phyloP scores from a whole-genome alignment of 371 early-diverging fungal species.

The Syncephalastrum contaminatum region DNA sequence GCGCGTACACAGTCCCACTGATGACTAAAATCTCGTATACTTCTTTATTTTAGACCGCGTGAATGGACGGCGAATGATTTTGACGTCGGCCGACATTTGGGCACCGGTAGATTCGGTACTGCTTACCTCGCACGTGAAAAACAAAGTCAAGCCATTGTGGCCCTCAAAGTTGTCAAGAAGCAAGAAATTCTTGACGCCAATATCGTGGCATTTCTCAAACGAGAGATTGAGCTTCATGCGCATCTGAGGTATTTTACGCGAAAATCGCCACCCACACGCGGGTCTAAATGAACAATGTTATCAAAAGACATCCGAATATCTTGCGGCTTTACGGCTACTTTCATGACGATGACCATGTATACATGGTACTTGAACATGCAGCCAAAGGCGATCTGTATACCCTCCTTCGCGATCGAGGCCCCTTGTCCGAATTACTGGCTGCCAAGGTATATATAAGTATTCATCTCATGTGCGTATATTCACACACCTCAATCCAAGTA shows the following conservation, averaged over 20 bases:
- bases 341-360: constrained; percentile 90
- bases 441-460: constrained; percentile 57
- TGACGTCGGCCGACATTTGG: constrained; percentile 90
- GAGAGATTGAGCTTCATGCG: constrained; percentile 98
- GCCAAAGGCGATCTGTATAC: constrained; percentile 94
- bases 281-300: too few relatives aligned
- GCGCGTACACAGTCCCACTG: too few relatives aligned
- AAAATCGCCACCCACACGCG: background rate
- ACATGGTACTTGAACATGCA: constrained; percentile 96
- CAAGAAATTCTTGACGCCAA: constrained; percentile 61
- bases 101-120: constrained; percentile 97
- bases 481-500: constrained; percentile 53
- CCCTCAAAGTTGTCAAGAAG: constrained; percentile 94
- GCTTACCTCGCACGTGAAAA: constrained; percentile 95
- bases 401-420: constrained; percentile 59
- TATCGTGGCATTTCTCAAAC: constrained; percentile 32
- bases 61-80: constrained; percentile 91
- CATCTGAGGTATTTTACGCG: constrained; percentile 71
- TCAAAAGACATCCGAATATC: constrained; percentile 85
- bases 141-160: constrained; percentile 82
- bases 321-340: constrained; percentile 97
- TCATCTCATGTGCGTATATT: too few relatives aligned
- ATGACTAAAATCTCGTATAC: too few relatives aligned
- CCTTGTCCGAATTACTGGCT: constrained; percentile 77
- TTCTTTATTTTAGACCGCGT: background rate